These are phyloP conservation scores for Sclerotinia sclerotiorum DNA, from an alignment of 2,329 filamentous ascomycete genomes.

Conservation along the genomic window DNA sequence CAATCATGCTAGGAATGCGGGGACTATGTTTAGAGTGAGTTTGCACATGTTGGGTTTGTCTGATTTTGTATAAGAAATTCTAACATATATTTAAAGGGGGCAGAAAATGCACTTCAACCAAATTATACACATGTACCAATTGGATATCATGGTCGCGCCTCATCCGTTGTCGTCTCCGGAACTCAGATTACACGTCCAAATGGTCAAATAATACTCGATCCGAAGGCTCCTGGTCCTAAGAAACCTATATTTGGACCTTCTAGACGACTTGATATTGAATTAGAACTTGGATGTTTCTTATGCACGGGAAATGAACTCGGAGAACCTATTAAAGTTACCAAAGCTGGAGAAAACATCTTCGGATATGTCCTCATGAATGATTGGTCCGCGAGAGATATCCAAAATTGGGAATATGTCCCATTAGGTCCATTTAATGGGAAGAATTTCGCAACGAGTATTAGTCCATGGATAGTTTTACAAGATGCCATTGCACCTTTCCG, in stretches of 20 bases:
- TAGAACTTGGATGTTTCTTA: conserved; percentile 77
- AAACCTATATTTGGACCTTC: conserved; percentile 62
- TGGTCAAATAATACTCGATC: conserved; percentile 70
- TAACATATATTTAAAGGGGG: conserved; percentile 62
- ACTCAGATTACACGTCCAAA: conserved; percentile 71
- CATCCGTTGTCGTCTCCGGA: conserved; percentile 72
- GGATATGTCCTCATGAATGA: conserved; percentile 83
- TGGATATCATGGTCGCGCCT: conserved; percentile 77
- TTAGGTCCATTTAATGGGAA: conserved; percentile 81
- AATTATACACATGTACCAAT: conserved; percentile 83
- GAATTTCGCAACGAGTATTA: conserved; percentile 78
- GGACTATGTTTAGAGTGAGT: conserved; percentile 26
- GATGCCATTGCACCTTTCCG: conserved; percentile 73
- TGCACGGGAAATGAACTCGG: conserved; percentile 65
- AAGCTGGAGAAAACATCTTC: conserved; percentile 70
- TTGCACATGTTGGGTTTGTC: neutral
- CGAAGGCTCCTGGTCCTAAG: conserved; percentile 59
- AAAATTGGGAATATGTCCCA: conserved; percentile 81
- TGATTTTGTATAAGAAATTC: neutral
- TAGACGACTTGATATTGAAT: conserved; percentile 72
- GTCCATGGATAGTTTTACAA: conserved; percentile 74
- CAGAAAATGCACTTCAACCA: conserved; percentile 70
- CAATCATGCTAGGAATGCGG: conserved; percentile 69
- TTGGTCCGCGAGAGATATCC: conserved; percentile 81
- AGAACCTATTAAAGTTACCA: conserved; percentile 58